Percentiles rank a stretch among this genome's conserved stretches.
phyloP scores from a whole-genome alignment of 2,329 filamentous ascomycete species.

The Colletotrichum salicis region DNA sequence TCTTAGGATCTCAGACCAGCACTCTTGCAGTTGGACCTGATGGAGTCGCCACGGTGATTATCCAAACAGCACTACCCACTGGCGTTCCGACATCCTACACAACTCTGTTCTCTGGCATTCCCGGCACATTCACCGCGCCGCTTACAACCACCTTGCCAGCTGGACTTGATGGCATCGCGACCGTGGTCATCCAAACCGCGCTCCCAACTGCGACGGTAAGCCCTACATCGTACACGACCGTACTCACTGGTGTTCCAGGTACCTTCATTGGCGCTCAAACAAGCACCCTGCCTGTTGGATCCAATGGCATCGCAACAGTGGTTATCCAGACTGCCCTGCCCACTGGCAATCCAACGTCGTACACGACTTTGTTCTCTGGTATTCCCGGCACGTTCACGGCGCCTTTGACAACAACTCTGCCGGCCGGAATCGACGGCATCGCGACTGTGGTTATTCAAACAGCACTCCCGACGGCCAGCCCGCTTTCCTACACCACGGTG shows the following conservation, averaged over 20 bases:
- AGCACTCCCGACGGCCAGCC: not conserved
- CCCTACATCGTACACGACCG: not conserved
- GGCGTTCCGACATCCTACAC: not conserved
- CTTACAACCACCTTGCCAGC: constrained; percentile 4
- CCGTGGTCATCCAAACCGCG: constrained; percentile 19
- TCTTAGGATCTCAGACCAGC: not conserved
- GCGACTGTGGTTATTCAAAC: constrained; percentile 13
- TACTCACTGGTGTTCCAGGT: constrained; percentile 2
- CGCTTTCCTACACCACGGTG: not conserved
- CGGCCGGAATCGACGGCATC: not conserved
- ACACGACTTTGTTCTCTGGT: constrained; percentile 4
- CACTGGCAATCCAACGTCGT: not conserved
- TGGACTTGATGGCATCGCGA: constrained; percentile 11
- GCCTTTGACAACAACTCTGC: not conserved
- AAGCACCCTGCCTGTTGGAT: not conserved
- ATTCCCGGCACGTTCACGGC: constrained; percentile 12
- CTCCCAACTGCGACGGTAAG: not conserved
- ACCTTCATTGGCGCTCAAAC: constrained; percentile 5
- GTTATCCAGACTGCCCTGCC: constrained; percentile 20
- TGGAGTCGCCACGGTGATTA: not conserved
- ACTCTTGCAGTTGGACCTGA: not conserved
- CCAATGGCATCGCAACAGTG: constrained; percentile 2
- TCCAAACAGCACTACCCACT: not conserved
- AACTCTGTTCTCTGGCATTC: not conserved
- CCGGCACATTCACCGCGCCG: constrained; percentile 5